Evolutionary conservation across 2,329 filamentous ascomycete genomes (phyloP).

Genomic region (Polytolypa hystricis): DNA sequence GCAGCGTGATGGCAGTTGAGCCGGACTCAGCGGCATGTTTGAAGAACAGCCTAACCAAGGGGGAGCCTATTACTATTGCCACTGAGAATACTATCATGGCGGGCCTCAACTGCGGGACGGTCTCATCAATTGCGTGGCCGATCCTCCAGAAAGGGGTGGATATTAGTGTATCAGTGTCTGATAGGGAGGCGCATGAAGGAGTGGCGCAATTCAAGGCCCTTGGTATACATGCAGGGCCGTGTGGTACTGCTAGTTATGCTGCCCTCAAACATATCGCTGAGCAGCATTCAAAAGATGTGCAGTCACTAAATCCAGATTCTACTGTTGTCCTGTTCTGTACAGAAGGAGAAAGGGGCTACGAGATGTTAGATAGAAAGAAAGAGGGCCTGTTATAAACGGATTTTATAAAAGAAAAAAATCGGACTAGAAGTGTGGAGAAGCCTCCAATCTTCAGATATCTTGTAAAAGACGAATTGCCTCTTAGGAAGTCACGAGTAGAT

Average conservation of each 20-base stretch:
- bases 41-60: constrained; percentile 37
- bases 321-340: constrained; percentile 57
- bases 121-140: constrained; percentile 56
- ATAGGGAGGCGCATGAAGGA: constrained; percentile 51
- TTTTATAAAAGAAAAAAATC: too few species aligned
- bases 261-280: constrained; percentile 43
- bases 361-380: too few species aligned
- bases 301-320: constrained; percentile 34
- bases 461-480: too few species aligned
- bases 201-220: constrained; percentile 41
- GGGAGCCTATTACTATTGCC: constrained; percentile 37
- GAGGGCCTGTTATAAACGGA: too few species aligned
- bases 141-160: constrained; percentile 48
- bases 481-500: too few species aligned
- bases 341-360: too few species aligned
- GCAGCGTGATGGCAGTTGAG: constrained; percentile 55
- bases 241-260: constrained; percentile 46
- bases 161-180: constrained; percentile 49
- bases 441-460: too few species aligned
- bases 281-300: constrained; percentile 20
- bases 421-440: too few species aligned
- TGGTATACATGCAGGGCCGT: constrained; percentile 48
- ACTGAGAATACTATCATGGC: constrained; percentile 60
- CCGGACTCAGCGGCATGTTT: constrained; percentile 52
- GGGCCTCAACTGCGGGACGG: constrained; percentile 61